Base-by-base conservation (phyloP, 2,329 filamentous ascomycete species). In the Microthyrium microscopicum region DNA sequence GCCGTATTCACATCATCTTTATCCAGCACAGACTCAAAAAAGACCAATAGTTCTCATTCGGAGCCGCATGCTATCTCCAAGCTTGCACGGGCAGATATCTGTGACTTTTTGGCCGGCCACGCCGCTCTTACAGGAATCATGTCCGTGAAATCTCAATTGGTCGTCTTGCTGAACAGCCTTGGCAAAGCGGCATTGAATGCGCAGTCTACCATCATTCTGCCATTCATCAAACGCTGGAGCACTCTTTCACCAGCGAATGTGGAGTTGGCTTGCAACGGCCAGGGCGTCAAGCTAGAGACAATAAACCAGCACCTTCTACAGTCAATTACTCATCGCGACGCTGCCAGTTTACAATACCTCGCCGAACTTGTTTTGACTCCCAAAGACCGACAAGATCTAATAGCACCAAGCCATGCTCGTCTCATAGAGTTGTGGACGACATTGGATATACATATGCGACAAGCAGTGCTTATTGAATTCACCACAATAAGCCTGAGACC, bases 171-270 rank as follows among this genome's bases (percentile, higher is more conserved):
- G 20, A 80, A 79, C 44, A 68, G 72, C 34, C 62, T 85, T n/a
- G 62, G 62, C 32, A 83, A 83, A 46, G 68, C 73, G 32, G 73
- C 82, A 3, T 73, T 72, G n/a, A 71, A 66, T 18, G 73, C 76
- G 8, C 75, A 83, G 36, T 80, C 73, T 2, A 73, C 78, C 42
- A 62, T 78, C 16, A 58, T 95, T n/a, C 57, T 87, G n/a, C 81
- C 84, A 1, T 55, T 77, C 3, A 60, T 93, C 20, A 64, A 70
- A 36, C 63, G 66, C 47, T 92, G 83, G 82, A n/a, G n/a, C n/a
- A n/a, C n/a, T n/a, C n/a, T n/a, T n/a, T n/a, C n/a, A n/a, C n/a
- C n/a, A n/a, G n/a, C n/a, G n/a, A n/a, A n/a, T n/a, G n/a, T n/a
- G n/a, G n/a, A n/a, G n/a, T n/a, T n/a, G n/a, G n/a, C n/a, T 9